phyloP scores from a whole-genome alignment of 106 monocot species.

The Acorus calamus region DNA sequence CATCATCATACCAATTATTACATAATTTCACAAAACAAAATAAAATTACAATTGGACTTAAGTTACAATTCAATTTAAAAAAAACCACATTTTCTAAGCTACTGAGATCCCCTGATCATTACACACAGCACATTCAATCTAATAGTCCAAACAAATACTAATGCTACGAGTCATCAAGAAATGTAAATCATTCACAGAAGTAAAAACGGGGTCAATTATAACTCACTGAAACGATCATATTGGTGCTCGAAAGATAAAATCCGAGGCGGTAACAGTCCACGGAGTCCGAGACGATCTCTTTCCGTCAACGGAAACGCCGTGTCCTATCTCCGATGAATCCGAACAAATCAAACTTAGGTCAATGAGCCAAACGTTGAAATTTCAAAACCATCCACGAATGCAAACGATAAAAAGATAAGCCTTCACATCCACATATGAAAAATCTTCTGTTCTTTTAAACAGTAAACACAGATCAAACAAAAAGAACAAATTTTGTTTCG shows the following conservation, averaged over 20 bases:
- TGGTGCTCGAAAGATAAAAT: constrained; percentile 94
- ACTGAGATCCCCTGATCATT: no score
- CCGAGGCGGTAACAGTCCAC: constrained; percentile 93
- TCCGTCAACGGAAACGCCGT: constrained; percentile 99
- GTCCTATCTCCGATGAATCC: constrained; percentile 38
- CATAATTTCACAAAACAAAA: no score
- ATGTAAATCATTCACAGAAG: neutral
- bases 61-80: no score
- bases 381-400: no score
- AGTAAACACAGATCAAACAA: neutral
- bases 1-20: no score
- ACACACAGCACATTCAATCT: no score
- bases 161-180: neutral
- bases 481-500: neutral
- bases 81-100: no score
- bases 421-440: no score
- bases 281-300: constrained; percentile 87
- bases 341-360: neutral
- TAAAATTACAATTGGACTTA: no score
- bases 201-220: neutral
- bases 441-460: neutral
- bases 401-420: no score
- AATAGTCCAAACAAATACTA: no score
- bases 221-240: constrained; percentile 97
- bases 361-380: neutral